These are phyloP conservation scores for Remersonia thermophila DNA, from an alignment of 2,329 filamentous ascomycete genomes.

Conservation along the genomic window DNA sequence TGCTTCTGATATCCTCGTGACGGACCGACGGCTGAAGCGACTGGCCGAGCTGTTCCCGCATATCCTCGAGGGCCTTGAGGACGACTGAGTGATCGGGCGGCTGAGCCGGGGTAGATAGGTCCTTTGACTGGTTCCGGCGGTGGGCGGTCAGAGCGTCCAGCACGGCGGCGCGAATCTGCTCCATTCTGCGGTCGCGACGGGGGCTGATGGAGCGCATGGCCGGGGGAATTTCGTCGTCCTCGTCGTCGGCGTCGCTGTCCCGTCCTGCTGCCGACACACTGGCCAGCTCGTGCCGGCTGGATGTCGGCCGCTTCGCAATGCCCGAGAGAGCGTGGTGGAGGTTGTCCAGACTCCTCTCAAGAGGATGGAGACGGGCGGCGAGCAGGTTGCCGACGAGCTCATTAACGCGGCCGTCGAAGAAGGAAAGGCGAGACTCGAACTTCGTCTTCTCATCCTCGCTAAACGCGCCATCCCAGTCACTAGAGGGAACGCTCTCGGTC, in stretches of 20 bases:
- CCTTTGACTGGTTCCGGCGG: slow-evolving; percentile 29
- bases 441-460: slow-evolving; percentile 75
- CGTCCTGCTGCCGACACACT: slow-evolving; percentile 57
- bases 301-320: slow-evolving; percentile 42
- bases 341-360: slow-evolving; percentile 64
- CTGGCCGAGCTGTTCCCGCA: slow-evolving; percentile 42
- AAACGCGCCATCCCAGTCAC: slow-evolving; percentile 86
- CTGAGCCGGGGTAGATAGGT: slow-evolving; percentile 18
- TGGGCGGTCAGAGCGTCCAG: slow-evolving; percentile 59
- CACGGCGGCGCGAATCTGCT: slow-evolving; percentile 65
- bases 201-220: slow-evolving; percentile 64
- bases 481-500: slow-evolving; percentile 53
- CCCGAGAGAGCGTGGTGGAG: slow-evolving; percentile 60
- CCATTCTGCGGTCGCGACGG: slow-evolving; percentile 62
- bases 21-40: slow-evolving; percentile 32
- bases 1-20: slow-evolving; percentile 43
- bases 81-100: slow-evolving; percentile 34
- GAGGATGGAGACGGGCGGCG: slow-evolving; percentile 61
- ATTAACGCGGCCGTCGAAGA: slow-evolving; percentile 87
- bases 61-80: slow-evolving; percentile 53
- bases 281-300: slow-evolving; percentile 46
- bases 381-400: slow-evolving; percentile 69
- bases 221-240: slow-evolving; percentile 59
- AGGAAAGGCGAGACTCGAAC: slow-evolving; percentile 65
- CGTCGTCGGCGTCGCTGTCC: slow-evolving; percentile 88